Base-by-base conservation (phyloP, 108 stramenopile species). In the Skeletonema menzelii region DNA sequence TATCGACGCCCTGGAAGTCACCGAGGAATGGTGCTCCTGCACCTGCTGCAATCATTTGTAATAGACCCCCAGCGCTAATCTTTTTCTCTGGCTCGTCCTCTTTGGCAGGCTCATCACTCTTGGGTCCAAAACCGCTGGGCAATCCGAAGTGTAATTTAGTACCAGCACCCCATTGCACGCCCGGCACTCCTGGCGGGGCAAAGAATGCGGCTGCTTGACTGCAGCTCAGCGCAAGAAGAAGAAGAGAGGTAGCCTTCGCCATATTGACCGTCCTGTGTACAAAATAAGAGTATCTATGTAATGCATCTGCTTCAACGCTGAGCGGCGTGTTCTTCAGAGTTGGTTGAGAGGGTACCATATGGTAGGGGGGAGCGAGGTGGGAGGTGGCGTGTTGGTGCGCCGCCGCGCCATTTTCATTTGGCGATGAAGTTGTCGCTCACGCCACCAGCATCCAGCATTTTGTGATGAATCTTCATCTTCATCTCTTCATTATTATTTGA, bases 11-110 rank as follows among this genome's bases (percentile, higher is more conserved):
- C 73, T 94, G 69, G 69, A 72, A 93, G 47, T 94, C 93, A 1
- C 93, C 93, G 37, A 94, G 79, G 66, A 94, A 94, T 4, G 93
- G 93, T 19, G 88, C 85, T 19, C 93, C 93, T 59, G 80, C 71
- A 11, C 93, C 93, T 8, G 93, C 93, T 49, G 93, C 88, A 22
- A 94, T 90, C 30, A 94, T 59, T 64, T 94, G 93, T 6, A 87
- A 20, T 55, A 94, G 59, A 24, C 93, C 87, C 15, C 63, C 63
- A 44, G 86, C 60, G 47, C 79, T 76, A 47, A 93, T 89, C 65
- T 86, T 87, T 70, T 82, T 85, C 46, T 90, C 84, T 32, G 72
- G 63, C 19, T 42, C 63, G 4, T 63, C 63, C 6, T 11, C 24
- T 13, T 62, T 44, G 28, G 49, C 49, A 6, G 49, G 49, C 49